A percentile compares a stretch with the other conserved stretches of the same genome.
phyloP scores from a whole-genome alignment of 352 stramenopile genomes.

The Pythium myriotylum region DNA sequence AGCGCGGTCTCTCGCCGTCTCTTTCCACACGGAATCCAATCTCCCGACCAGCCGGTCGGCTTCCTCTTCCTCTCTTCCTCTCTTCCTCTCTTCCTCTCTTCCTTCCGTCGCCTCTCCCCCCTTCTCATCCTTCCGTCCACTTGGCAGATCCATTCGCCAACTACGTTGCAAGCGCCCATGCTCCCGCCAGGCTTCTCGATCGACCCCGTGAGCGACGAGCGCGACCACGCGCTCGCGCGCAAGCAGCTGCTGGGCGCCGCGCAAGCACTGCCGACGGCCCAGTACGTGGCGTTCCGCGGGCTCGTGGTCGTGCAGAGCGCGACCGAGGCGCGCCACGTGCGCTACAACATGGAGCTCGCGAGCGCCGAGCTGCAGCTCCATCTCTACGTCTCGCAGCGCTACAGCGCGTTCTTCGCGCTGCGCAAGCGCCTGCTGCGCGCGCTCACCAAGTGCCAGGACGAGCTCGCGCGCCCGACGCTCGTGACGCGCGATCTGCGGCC shows the following conservation, averaged over 20 bases:
- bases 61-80: slow-evolving; percentile 4
- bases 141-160: too few species aligned
- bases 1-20: too few species aligned
- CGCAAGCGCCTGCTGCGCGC: slow-evolving; percentile 50
- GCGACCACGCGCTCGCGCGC: slow-evolving; percentile 7
- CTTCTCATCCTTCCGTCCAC: too few species aligned
- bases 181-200: slow-evolving; percentile 25
- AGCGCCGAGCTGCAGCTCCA: slow-evolving; percentile 48
- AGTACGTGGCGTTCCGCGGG: slow-evolving; percentile 13
- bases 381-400: slow-evolving; percentile 55
- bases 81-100: slow-evolving; percentile 2
- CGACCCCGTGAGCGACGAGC: slow-evolving; percentile 7
- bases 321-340: slow-evolving; percentile 51
- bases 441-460: slow-evolving; percentile 43
- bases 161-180: slow-evolving; percentile 11
- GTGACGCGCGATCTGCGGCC: slow-evolving; percentile 1
- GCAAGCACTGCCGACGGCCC: not conserved
- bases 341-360: slow-evolving; percentile 67
- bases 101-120: too few species aligned
- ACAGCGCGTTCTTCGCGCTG: slow-evolving; percentile 56
- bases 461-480: slow-evolving; percentile 20
- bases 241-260: slow-evolving; percentile 18
- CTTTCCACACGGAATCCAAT: too few species aligned
- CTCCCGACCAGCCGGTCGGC: too few species aligned
- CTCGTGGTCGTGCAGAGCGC: slow-evolving; percentile 60